Evolutionary conservation across 176 grass and related monocot genomes (phyloP), one percentile per base, ranked within the genome.

Genomic region (Lolium multiflorum): DNA sequence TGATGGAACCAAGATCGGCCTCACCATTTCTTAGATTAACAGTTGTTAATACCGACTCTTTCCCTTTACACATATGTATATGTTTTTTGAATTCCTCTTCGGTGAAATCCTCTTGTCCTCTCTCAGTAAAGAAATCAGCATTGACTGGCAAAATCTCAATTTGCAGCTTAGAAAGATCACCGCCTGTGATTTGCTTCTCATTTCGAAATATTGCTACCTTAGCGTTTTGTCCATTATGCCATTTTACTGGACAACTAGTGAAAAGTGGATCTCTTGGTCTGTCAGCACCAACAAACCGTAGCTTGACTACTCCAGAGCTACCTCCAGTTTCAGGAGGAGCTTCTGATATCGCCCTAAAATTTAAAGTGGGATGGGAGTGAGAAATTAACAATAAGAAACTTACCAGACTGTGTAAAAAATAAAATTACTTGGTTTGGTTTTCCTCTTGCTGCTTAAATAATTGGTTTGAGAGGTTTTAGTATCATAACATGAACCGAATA

Each of bases 91-190:
- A 71, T 26, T 82, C n/a, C n/a, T 82, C 20, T 57, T 82, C 24
- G 31, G 31, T 57, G 20, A 82, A 82, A 17, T 44, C 8, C 1
- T 2, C 31, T 41, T 22, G 4, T 17, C 80, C 80, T 71, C n/a
- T 3, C 65, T 71, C 66, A 26, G 65, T 57, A 11, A 82, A 82
- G 50, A 82, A 71, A 44, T 71, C 65, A 71, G 50, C 64, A 82
- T 41, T 18, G 11, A 82, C 80, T 39, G 18, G 9, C 69, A 82
- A 69, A 54, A 82, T 69, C 79, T 82, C 80, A 39, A 70, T 82
- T 82, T 55, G 64, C 48, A 82, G 17, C 15, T 70, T 82, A 69
- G 64, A 82, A 24, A 70, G 48, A 22, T 41, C 64, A 39, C 64
- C 80, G 1, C 38, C 10, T 12, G 14, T 56, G 18, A 82, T 82